Evolutionary conservation across 495 filamentous ascomycete species (phyloP).

Genomic region (Xylaria sp.): DNA sequence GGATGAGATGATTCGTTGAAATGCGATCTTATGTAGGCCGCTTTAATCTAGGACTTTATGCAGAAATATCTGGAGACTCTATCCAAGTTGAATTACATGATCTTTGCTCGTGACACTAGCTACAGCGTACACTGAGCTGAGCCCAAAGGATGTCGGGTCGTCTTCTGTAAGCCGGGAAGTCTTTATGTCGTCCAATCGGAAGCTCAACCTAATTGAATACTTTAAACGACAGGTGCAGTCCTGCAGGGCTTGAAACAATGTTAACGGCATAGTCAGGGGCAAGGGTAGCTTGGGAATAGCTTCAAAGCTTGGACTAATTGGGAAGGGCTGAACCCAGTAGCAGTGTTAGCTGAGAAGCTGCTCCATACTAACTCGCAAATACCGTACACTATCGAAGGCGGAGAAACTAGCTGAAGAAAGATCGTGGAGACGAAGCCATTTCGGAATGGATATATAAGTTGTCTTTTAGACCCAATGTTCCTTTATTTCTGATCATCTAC

Average conservation of each 20-base stretch:
- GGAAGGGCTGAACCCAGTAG: slow-evolving; percentile 13
- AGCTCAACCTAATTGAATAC: background rate
- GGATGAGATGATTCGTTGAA: background rate
- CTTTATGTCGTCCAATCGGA: background rate
- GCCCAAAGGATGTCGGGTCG: background rate
- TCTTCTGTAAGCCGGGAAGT: background rate
- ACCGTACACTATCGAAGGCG: background rate
- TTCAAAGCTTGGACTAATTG: slow-evolving; percentile 4
- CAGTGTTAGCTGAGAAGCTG: background rate
- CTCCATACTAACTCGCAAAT: background rate
- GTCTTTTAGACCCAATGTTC: background rate
- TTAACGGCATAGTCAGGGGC: background rate
- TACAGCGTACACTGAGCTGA: background rate
- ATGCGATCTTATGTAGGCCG: background rate
- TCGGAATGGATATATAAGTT: slow-evolving; percentile 3
- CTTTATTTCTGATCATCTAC: background rate
- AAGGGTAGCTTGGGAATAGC: slow-evolving; percentile 7
- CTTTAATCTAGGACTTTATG: background rate
- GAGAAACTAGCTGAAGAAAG: background rate
- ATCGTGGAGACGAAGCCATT: background rate
- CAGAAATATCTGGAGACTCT: background rate
- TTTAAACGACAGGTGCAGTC: background rate
- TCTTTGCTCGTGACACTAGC: background rate
- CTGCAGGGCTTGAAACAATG: background rate
- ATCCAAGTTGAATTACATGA: background rate